These are phyloP conservation scores for Trichosanthes cucumerina DNA, from an alignment of 306 rosid genomes.

Conservation along the genomic window DNA sequence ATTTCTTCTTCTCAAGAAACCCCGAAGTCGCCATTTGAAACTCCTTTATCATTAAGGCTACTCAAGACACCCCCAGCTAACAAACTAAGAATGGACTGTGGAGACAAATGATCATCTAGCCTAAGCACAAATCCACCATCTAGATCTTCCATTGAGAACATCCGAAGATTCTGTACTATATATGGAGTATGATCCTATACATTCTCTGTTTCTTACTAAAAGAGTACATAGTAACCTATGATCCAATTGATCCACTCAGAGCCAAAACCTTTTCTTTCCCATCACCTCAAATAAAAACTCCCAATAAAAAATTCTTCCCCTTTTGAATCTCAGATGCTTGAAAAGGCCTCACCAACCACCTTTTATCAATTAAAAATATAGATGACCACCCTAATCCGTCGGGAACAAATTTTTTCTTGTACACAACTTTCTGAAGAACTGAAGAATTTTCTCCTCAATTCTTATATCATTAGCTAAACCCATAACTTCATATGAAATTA, in stretches of 20 bases:
- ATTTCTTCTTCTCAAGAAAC: background rate
- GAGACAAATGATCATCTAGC: background rate
- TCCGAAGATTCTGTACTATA: background rate
- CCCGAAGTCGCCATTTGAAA: background rate
- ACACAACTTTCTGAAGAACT: background rate
- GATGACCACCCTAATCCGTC: background rate
- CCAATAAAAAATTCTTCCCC: background rate
- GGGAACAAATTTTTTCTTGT: background rate
- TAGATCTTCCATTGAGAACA: background rate
- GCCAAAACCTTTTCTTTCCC: background rate
- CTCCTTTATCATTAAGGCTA: background rate
- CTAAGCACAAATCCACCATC: background rate
- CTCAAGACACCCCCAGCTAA: background rate
- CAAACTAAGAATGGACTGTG: background rate
- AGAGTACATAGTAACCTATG: background rate
- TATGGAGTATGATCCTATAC: background rate
- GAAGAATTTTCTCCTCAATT: background rate
- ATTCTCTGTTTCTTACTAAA: background rate
- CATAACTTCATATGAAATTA: background rate
- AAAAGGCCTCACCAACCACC: background rate
- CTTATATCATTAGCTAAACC: background rate
- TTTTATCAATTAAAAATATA: background rate
- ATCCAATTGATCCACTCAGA: background rate
- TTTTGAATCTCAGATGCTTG: background rate
- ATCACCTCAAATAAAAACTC: background rate